A percentile compares a stretch with the other conserved stretches of the same genome.
Evolutionary conservation across 2,329 filamentous ascomycete species (phyloP).

Genomic region (Chaetoscypha palmicola): DNA sequence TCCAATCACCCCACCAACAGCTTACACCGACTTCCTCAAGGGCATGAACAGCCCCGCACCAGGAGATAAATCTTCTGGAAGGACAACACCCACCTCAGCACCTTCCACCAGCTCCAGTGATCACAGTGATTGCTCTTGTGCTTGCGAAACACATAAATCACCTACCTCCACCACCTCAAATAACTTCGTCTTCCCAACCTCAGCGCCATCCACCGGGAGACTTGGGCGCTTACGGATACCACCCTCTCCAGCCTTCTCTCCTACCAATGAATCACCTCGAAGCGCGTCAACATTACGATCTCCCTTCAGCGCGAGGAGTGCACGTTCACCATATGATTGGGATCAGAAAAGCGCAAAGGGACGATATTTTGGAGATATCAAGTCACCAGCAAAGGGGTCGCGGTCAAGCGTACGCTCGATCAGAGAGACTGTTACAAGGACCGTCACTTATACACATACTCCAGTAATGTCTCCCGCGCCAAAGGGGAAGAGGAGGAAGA

Average conservation of each 20-base stretch:
- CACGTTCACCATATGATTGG: conserved; percentile 73
- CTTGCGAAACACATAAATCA: conserved; percentile 45
- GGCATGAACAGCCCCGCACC: conserved; percentile 48
- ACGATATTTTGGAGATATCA: conserved; percentile 52
- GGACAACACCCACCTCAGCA: conserved; percentile 40
- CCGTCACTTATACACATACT: conserved; percentile 70
- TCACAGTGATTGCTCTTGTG: conserved; percentile 49
- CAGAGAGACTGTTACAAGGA: conserved; percentile 86
- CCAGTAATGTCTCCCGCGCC: conserved; percentile 80
- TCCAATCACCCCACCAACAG: conserved; percentile 81
- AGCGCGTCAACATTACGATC: conserved; percentile 53
- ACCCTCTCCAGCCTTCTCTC: conserved; percentile 62
- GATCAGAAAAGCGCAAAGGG: conserved; percentile 58
- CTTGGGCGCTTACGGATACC: conserved; percentile 66
- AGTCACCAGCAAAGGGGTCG: conserved; percentile 43
- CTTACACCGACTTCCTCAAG: conserved; percentile 91
- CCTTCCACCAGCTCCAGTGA: conserved; percentile 37
- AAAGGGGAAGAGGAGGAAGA: conserved; percentile 85
- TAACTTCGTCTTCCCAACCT: conserved; percentile 53
- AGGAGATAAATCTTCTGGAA: conserved; percentile 35
- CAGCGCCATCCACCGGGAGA: conserved; percentile 49
- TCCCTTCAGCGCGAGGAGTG: conserved; percentile 60
- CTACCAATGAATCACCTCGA: conserved; percentile 57
- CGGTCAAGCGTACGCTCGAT: conserved; percentile 64
- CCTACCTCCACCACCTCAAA: conserved; percentile 51